Percentiles rank a stretch among this genome's conserved stretches.
Evolutionary conservation across 257 asterid genomes (phyloP).

Genomic region (Penstemon eatonii): DNA sequence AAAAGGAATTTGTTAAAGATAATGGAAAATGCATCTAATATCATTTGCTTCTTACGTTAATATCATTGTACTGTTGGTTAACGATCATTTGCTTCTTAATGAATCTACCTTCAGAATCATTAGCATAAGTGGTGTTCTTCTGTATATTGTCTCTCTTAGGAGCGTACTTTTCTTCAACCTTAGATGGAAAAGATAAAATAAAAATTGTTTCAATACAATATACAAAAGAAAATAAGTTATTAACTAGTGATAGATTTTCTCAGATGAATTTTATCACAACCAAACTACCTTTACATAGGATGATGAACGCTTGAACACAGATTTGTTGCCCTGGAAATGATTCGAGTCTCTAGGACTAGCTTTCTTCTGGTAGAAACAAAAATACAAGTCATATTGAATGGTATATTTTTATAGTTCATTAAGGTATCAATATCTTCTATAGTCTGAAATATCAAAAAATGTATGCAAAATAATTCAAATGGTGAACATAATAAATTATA

Average conservation of each 20-base stretch:
- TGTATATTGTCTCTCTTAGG: constrained; percentile 40
- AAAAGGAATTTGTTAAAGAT: constrained; percentile 13
- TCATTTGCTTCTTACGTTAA: constrained; percentile 51
- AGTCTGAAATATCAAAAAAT: constrained; percentile 6
- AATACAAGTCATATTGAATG: neutral
- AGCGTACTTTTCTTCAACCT: constrained; percentile 47
- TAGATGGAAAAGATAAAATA: constrained; percentile 13
- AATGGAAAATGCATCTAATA: constrained; percentile 2
- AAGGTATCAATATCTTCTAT: constrained; percentile 4
- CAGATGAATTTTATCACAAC: constrained; percentile 15
- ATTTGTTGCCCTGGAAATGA: constrained; percentile 39
- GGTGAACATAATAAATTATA: neutral
- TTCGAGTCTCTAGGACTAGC: constrained; percentile 39
- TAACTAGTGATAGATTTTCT: constrained; percentile 7
- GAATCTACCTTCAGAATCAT: constrained; percentile 47
- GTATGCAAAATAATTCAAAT: constrained; percentile 9
- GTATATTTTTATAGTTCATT: neutral
- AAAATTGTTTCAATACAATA: constrained; percentile 23
- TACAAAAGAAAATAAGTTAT: constrained; percentile 2
- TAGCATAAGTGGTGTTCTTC: constrained; percentile 38
- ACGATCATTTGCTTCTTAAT: constrained; percentile 60
- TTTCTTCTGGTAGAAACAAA: constrained; percentile 53
- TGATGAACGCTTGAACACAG: constrained; percentile 37
- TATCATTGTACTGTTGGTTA: constrained; percentile 68
- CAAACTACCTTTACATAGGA: constrained; percentile 46